phyloP scores from a whole-genome alignment of 495 filamentous ascomycete species.

The Collariella sp. region DNA sequence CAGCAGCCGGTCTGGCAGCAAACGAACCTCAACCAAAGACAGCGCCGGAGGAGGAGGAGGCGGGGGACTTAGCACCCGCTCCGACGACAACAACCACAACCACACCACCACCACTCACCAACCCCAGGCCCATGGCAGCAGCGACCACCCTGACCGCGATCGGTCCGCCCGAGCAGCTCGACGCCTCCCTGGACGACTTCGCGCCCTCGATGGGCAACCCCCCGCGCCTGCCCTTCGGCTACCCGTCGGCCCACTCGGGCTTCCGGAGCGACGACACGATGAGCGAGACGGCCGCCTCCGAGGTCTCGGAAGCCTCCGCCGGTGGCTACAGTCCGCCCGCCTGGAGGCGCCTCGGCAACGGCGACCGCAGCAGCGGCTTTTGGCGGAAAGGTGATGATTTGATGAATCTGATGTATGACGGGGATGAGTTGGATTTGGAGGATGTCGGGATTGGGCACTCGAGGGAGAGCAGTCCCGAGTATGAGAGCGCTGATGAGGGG shows the following conservation, averaged over 20 bases:
- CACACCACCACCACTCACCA: not conserved
- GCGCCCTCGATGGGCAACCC: conserved; percentile 40
- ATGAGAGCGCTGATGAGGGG: conserved; percentile 28
- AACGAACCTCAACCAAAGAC: conserved; percentile 18
- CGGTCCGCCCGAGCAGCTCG: conserved; percentile 58
- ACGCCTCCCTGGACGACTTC: conserved; percentile 71
- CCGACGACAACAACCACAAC: not conserved
- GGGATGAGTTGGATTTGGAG: conserved; percentile 10
- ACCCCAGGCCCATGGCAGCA: conserved; percentile 18
- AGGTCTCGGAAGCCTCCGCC: conserved; percentile 32
- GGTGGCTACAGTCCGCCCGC: conserved; percentile 50
- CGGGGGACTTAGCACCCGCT: not conserved
- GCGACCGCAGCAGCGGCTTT: conserved; percentile 47
- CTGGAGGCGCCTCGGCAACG: conserved; percentile 46
- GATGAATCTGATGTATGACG: conserved; percentile 23
- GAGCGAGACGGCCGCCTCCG: conserved; percentile 32
- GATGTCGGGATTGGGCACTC: conserved; percentile 9
- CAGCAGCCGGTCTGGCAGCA: conserved; percentile 7
- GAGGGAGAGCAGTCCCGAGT: conserved; percentile 26
- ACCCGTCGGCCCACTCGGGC: conserved; percentile 68
- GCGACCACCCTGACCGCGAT: conserved; percentile 43
- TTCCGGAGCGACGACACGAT: conserved; percentile 55
- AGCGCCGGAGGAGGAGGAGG: not conserved
- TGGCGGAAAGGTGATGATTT: conserved; percentile 39
- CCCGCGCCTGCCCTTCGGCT: conserved; percentile 42